Percentiles rank a stretch among this genome's conserved stretches.
phyloP scores from a whole-genome alignment of 2,329 filamentous ascomycete species.

The Paraconiothyrium brasiliense region DNA sequence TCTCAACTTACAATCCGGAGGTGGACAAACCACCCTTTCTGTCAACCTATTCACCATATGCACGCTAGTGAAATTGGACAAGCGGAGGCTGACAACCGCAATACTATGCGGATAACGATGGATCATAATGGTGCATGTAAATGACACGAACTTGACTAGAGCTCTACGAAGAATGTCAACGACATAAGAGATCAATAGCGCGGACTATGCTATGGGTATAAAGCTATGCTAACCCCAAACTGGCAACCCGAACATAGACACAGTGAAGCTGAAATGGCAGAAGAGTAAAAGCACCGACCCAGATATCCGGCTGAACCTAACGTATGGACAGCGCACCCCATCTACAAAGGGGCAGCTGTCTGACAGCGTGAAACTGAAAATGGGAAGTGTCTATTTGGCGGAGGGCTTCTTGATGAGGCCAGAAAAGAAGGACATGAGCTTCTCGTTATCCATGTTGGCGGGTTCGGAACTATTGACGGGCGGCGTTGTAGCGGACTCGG shows the following conservation, averaged over 20 bases:
- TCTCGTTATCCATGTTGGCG: slow-evolving; percentile 50
- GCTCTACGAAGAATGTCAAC: background rate
- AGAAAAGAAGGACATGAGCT: slow-evolving; percentile 52
- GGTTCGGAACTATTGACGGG: slow-evolving; percentile 37
- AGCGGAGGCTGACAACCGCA: background rate
- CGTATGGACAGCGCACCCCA: background rate
- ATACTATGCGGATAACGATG: background rate
- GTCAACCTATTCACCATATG: too few relatives aligned
- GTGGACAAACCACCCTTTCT: too few relatives aligned
- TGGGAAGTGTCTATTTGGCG: slow-evolving; percentile 33
- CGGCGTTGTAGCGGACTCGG: slow-evolving; percentile 33
- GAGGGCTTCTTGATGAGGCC: slow-evolving; percentile 45
- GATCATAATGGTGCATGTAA: background rate
- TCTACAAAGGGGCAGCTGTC: slow-evolving; percentile 24
- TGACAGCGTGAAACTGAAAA: background rate
- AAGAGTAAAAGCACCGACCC: background rate
- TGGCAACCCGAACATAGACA: slow-evolving; percentile 12
- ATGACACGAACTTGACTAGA: too few relatives aligned
- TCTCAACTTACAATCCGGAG: too few relatives aligned
- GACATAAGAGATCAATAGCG: slow-evolving; percentile 16
- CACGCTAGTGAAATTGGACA: too few relatives aligned
- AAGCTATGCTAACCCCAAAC: slow-evolving; percentile 28
- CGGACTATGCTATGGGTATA: slow-evolving; percentile 34
- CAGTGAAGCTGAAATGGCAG: slow-evolving; percentile 12
- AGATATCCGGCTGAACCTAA: background rate